Base-by-base conservation (phyloP, 129 eudicot genomes). In the Logfia minima region DNA sequence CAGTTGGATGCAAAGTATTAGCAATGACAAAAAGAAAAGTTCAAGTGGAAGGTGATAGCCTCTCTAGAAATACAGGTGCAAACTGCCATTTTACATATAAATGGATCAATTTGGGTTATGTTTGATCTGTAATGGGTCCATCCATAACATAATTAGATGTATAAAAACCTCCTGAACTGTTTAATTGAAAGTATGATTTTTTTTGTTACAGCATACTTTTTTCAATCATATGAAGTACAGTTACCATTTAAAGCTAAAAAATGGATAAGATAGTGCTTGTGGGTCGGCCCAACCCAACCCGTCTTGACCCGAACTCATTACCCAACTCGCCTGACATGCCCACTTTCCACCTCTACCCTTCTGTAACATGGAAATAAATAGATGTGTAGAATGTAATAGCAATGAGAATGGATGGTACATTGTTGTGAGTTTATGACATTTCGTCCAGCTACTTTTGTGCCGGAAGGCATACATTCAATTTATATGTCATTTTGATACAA, bases 1-100 rank as follows among this genome's bases (percentile, higher is more conserved):
- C 23, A 75, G 77, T 26, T 68, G 52, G 79, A 68, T 77, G 71
- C 39, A 32, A 77, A 66, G 21, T 39, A 24, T 77, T 56, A 45
- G 5, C 26, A 19, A 77, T 67, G 28, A 68, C 21, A 68, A n/a
- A 17, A 23, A 35, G 21, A 19, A 34, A 51, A 8, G 32, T 66
- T 29, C 8, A 32, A 31, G 63, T 21, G 17, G 63, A 16, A 43
- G 45, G 29, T 48, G 14, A 14, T 48, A 48, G 55, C 55, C 6
- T 48, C 55, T 48, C 14, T 3, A 11, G 18, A 48, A 14, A 48
- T 13, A 48, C 17, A 3, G 17, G 53, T 45, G 53, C 16, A 45
- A 45, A 45, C 18, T 48, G n/a, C 18, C 52, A 45, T 66, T 65
- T 66, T 67, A 17, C 45, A 26, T 29, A 16, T 24, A 64, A 10